Conservation (phyloP, 2,329 filamentous ascomycete species). For the Fusarium pininemorale region DNA sequence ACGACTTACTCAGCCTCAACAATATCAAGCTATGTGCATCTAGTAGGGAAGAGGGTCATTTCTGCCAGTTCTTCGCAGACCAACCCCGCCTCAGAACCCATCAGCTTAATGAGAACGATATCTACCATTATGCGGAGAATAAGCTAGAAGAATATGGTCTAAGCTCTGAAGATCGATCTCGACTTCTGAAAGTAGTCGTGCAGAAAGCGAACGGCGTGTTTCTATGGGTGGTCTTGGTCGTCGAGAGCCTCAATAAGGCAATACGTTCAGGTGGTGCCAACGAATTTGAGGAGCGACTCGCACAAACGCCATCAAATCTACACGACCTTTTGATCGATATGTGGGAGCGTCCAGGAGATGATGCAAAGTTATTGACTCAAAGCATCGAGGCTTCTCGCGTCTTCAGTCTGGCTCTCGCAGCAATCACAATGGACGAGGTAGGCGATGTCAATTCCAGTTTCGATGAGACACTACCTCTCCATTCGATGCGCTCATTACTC, state of each 20-base stretch:
- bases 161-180: accelerated
- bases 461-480: too few relatives aligned
- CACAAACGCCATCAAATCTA: not conserved
- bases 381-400: accelerated
- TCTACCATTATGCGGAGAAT: accelerated
- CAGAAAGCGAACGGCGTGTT: accelerated
- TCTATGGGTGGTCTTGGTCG: not conserved
- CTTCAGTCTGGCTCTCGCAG: accelerated
- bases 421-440: accelerated
- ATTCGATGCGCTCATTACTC: not conserved
- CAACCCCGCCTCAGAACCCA: accelerated
- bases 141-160: accelerated
- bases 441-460: too few relatives aligned
- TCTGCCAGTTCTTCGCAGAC: accelerated
- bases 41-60: accelerated
- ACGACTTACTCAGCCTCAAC: accelerated
- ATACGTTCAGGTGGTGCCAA: not conserved
- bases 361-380: accelerated
- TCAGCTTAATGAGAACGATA: accelerated
- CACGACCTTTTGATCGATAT: not conserved
- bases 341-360: accelerated
- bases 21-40: not conserved
- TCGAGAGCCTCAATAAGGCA: not conserved
- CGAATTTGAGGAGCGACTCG: not conserved
- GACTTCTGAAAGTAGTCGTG: accelerated